Base-by-base conservation (phyloP, 257 asterid species). In the Petrea volubilis region DNA sequence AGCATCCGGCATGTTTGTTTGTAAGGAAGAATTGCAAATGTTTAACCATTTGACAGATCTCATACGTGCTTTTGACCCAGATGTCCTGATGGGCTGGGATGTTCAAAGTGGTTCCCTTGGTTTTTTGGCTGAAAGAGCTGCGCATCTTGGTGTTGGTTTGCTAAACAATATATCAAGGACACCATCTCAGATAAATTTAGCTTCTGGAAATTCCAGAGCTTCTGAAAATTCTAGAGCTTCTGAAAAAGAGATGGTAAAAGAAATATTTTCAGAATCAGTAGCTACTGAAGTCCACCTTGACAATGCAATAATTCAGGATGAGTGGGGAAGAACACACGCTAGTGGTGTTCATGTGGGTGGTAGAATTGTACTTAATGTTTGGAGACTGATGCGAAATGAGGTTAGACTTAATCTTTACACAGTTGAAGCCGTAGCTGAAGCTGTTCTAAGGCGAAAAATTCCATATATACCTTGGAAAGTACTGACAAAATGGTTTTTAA, bases 311-410 rank as follows among this genome's bases (percentile, higher is more conserved):
- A 85, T 94, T 40, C 97, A 92, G 81, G 99, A 94, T 62, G 98
- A 94, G 74, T 94, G 99, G 98, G 98, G 99, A 71, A 78, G 99
- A 84, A 91, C 97, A 40, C 97, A 94, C 77, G 96, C 95, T 76
- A 91, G 97, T 76, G 99, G 99, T 76, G 82, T 94, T 75, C 96
- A 91, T 79, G 99, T 91, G 69, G 87, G 93, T 75, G 98, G 98
- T 58, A 85, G 98, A 75, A 89, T 94, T 79, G 95, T 94, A 74
- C 96, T 94, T 33, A 94, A 94, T 80, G 50, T 94, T 56, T 94
- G 99, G 99, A 82, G 99, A 70, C 80, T 91, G 75, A 91, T 94
- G 97, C 90, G 97, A 36, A 84, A 87, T 80, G 99, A 91, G 85
- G 86, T 94, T 60, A 94, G 88, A 82, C 95, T 91, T 43, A 89